Base-by-base conservation (phyloP, 495 filamentous ascomycete species). In the Pyrenula aspistea region DNA sequence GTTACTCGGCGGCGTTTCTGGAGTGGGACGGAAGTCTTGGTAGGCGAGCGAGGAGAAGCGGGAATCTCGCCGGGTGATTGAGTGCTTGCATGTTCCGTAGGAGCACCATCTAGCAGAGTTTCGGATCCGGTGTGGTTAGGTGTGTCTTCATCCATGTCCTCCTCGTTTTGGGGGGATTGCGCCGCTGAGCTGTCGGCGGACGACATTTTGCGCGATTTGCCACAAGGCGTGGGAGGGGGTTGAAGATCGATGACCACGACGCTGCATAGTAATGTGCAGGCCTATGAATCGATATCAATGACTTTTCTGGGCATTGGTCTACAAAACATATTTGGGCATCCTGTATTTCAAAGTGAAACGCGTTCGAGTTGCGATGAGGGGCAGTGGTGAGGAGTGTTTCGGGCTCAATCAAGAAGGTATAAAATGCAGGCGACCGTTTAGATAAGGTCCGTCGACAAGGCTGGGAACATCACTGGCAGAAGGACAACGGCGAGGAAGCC, bases 1-100 rank as follows among this genome's bases (percentile, higher is more conserved):
- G 90, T 95, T 24, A 96, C 91, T 65, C 91, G 77, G 22, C 91
- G 80, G 51, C 91, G 79, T 71, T 96, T 95, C 71, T 95, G 91
- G 60, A 91, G 71, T 36, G 86, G 89, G 55, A 75, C 63, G 21
- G 69, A 59, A 47, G 66, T 63, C 62, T 75, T 72, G 53, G 59
- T 61, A 12, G 63, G 63, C 55, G 31, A 42, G 31, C 31, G 31
- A 42, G 31, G 31, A 4, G 31, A 42, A 42, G 15, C 31, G 31
- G 31, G 15, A 15, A 15, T 42, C 15, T 42, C 31, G 15, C 31
- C 31, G 31, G 31, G 31, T 15, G 31, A 42, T 8, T 42, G 31
- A 42, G 31, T 8, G 31, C 15, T 15, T 42, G 31, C 15, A 8
- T 42, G 31, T 42, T 42, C 31, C 4, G 4, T 42, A 15, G 31